Evolutionary conservation across 2,329 filamentous ascomycete genomes (phyloP), one percentile per base, ranked within the genome.

Genomic region (Davidsoniella neocaledoniae): DNA sequence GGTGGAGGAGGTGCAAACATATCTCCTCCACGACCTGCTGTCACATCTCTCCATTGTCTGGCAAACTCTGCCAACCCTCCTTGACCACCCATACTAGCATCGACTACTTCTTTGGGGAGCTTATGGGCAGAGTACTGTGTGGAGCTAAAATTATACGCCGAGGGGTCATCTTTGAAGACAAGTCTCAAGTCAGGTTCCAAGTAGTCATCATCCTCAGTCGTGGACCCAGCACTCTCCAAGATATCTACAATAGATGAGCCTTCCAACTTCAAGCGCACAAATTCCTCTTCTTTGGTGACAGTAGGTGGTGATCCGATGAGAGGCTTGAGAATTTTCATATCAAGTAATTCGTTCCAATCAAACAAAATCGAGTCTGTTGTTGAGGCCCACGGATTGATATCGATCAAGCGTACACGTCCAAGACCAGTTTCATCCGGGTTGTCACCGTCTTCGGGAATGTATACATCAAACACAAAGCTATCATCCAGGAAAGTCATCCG

Each of bases 101-200:
- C 77, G 2, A 95, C 88, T 2, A 96, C 86, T 57, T 98, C 91
- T 62, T 81, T 87, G 0, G 91, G 91, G 57, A 98, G 67, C 65
- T 96, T 98, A 61, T 96, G 90, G 2, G 91, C 90, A 54, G 87
- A 94, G 63, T 94, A 96, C 59, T 90, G 84, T 1, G 86, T 77
- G 4, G 84, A 83, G 56, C 76, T 79, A 61, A 95, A 93, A 57
- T 83, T 83, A 61, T 86, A 91, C 1, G 88, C 88, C 54, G 90
- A 84, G 0, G 88, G 86, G 56, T 96, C 90, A 55, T 90, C 82
- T 61, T 80, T 79, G 57, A 81, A 77, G 43, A 98, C 76, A 7
- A 96, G 70, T 40, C 90, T 74, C 56, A 98, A 74, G 63, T 95
- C 88, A 0, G 87, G 84, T 3, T 76, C 72, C 0, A 71, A 66